Conservation (phyloP, 192 early-diverging fungal species). For the Backusella australiensis region DNA sequence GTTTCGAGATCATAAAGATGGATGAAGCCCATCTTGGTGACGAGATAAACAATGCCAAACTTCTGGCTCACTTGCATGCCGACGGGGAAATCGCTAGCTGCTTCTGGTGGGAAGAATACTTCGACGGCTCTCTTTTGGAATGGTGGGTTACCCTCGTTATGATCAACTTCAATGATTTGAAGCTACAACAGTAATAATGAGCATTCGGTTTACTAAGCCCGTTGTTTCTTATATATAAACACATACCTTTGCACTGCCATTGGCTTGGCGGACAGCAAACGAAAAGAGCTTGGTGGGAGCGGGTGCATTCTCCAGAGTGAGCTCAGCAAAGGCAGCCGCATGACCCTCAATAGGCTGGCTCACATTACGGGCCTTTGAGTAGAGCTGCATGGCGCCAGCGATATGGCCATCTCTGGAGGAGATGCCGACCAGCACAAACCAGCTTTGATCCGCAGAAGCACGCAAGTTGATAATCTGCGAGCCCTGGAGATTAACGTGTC, state of each 20-base stretch:
- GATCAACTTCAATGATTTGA: constrained; percentile 96
- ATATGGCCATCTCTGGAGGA: constrained; percentile 88
- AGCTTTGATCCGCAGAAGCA: constrained; percentile 87
- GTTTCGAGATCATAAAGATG: constrained; percentile 96
- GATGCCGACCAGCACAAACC: constrained; percentile 96
- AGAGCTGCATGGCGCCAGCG: constrained; percentile 95
- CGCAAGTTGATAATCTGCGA: constrained; percentile 97
- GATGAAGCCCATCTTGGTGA: constrained; percentile 98
- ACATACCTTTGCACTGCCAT: constrained; percentile 69
- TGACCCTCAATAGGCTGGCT: constrained; percentile 97
- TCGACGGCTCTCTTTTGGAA: constrained; percentile 91
- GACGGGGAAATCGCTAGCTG: constrained; percentile 92
- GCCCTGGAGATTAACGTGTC: constrained; percentile 77
- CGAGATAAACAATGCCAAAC: constrained; percentile 92
- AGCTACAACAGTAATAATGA: constrained; percentile 44
- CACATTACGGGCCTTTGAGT: constrained; percentile 87
- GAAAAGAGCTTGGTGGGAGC: constrained; percentile 88
- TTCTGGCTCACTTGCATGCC: constrained; percentile 94
- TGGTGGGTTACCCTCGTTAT: constrained; percentile 85
- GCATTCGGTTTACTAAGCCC: no score
- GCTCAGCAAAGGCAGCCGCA: constrained; percentile 91
- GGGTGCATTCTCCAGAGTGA: constrained; percentile 73
- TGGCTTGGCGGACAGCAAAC: constrained; percentile 84
- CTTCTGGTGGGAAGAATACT: constrained; percentile 96
- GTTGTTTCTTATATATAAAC: no score